Evolutionary conservation across 768 basidiomycete genomes (phyloP), one percentile per base, ranked within the genome.

Genomic region (Pisolithus sp.): DNA sequence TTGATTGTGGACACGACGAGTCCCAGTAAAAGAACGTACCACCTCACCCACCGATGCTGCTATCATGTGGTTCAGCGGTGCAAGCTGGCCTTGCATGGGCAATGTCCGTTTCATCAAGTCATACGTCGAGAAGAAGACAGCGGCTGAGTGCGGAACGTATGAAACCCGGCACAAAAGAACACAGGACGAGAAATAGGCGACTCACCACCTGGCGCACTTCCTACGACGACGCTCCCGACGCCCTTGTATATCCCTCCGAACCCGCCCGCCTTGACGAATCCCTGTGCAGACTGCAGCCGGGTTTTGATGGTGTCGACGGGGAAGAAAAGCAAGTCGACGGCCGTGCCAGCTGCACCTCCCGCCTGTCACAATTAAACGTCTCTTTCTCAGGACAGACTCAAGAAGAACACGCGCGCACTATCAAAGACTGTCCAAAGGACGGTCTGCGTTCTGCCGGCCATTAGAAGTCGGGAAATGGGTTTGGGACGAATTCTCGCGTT

Each of bases 221-320:
- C 95, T 18, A 97, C 85, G 6, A 91, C 81, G 7, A 97, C 93
- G 64, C 93, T 95, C 24, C 93, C 94, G 5, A 99, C 73, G 7
- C 95, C 95, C 58, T 88, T 86, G 71, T 99, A 99, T 6, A 98
- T 79, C 8, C 92, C 93, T 47, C 70, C 80, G 68, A 97, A 89
- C 0, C 93, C 96, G 15, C 95, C 95, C 2, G 92, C 85, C 26
- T 74, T 72, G 42, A 80, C 65, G 67, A 99, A 97, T 17, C 95
- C 96, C 61, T 89, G 84, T 3, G 82, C 66, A 6, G 93, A 87
- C 62, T 99, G 95, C 31, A 96, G 76, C 45, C 95, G 85, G 37
- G 96, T 98, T 71, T 99, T 99, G 65, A 98, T 70, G 1, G 95
- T 96, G 71, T 99, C 95, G 52, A 99, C 83, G 2, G 95, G 95